phyloP scores from a whole-genome alignment of 2,329 filamentous ascomycete genomes.

The Phoma sp. region DNA sequence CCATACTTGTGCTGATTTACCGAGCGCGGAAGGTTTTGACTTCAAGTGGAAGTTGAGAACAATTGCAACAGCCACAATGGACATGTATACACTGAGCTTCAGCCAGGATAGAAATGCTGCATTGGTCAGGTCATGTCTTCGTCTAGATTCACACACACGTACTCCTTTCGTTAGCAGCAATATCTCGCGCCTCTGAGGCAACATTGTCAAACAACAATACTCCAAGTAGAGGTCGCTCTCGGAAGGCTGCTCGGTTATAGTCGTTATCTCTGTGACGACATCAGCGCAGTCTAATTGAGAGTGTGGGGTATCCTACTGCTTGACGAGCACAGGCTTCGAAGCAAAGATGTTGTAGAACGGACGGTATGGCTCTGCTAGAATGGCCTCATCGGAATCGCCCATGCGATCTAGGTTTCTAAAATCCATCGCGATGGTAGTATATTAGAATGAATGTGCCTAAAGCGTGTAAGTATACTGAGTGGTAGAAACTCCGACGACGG shows the following conservation, averaged over 20 bases:
- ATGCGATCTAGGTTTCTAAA: constrained; percentile 38
- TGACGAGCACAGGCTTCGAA: constrained; percentile 56
- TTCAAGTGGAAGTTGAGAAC: constrained; percentile 93
- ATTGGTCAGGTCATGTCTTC: constrained; percentile 9
- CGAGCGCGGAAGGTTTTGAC: constrained; percentile 60
- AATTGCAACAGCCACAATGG: constrained; percentile 87
- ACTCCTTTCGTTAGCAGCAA: constrained; percentile 80
- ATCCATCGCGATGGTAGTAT: constrained; percentile 35
- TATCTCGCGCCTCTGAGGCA: constrained; percentile 76
- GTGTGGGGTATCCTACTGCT: constrained; percentile 42
- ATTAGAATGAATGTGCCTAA: not conserved
- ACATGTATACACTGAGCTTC: constrained; percentile 87
- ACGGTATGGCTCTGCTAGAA: constrained; percentile 53
- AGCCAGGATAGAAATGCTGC: constrained; percentile 86
- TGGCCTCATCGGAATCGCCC: constrained; percentile 39
- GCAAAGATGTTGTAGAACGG: constrained; percentile 61
- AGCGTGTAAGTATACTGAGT: not conserved
- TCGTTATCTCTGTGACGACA: constrained; percentile 46
- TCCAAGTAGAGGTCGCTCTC: constrained; percentile 68
- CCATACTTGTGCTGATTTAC: constrained; percentile 15
- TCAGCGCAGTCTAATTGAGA: not conserved
- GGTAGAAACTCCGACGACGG: not conserved
- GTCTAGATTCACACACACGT: constrained; percentile 15
- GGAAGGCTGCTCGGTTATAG: constrained; percentile 60
- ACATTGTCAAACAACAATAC: constrained; percentile 78